Conservation (phyloP, 73 alveolate genomes). For the Symbiodinium natans region DNA sequence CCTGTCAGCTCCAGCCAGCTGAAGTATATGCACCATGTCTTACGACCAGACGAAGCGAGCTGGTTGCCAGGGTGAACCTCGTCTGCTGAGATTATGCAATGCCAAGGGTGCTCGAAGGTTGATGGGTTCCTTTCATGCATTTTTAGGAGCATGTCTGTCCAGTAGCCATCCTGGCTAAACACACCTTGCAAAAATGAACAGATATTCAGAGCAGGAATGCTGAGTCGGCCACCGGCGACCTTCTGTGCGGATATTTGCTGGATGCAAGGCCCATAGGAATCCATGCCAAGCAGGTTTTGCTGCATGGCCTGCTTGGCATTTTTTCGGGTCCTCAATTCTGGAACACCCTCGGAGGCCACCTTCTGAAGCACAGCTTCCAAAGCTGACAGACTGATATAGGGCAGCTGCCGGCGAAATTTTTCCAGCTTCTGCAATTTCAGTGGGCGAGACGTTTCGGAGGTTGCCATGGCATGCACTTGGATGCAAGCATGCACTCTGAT, state of each 20-base stretch:
- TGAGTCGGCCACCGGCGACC: background rate
- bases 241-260: background rate
- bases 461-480: too few species aligned
- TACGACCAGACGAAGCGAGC: background rate
- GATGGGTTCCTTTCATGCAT: background rate
- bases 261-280: constrained; percentile 18
- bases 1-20: background rate
- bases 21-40: constrained; percentile 2
- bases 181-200: constrained; percentile 1
- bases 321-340: background rate
- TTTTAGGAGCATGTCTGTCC: background rate
- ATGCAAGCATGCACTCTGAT: too few species aligned
- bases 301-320: background rate
- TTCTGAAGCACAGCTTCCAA: background rate
- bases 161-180: constrained; percentile 1
- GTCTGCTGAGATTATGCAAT: background rate
- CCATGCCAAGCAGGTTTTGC: background rate
- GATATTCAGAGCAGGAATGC: background rate
- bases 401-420: constrained; percentile 6
- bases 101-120: background rate
- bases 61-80: constrained; percentile 53
- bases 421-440: background rate
- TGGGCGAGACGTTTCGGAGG: too few species aligned
- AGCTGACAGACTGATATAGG: constrained; percentile 20
- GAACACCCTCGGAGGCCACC: background rate